Conservation (phyloP, 495 filamentous ascomycete genomes). For the Filosporella fistucella region DNA sequence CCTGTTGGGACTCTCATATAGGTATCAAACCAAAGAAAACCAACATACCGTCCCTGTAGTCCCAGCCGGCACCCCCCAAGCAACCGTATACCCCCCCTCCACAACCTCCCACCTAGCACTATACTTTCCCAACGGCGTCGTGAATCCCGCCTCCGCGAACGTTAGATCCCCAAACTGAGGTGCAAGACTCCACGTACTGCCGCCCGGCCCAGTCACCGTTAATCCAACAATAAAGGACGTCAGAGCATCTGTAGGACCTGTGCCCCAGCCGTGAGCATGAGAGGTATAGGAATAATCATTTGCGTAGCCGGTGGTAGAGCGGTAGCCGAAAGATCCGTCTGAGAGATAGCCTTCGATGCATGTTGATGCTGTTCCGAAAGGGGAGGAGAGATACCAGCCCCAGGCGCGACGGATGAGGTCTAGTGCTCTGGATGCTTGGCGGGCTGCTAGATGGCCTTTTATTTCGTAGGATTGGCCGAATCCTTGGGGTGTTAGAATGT, state of each 20-base stretch:
- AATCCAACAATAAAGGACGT: slow-evolving; percentile 56
- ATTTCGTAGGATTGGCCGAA: slow-evolving; percentile 64
- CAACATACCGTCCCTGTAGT: slow-evolving; percentile 24
- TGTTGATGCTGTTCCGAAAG: slow-evolving; percentile 57
- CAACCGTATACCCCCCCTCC: slow-evolving; percentile 16
- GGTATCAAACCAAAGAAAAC: too few species aligned
- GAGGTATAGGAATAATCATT: slow-evolving; percentile 49
- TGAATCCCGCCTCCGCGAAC: slow-evolving; percentile 53
- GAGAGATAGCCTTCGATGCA: slow-evolving; percentile 58
- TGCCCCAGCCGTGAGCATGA: slow-evolving; percentile 54
- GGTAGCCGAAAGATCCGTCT: slow-evolving; percentile 56
- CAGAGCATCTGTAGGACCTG: slow-evolving; percentile 53
- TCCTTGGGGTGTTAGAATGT: too few species aligned
- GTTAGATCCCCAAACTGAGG: slow-evolving; percentile 55
- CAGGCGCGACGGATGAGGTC: slow-evolving; percentile 58
- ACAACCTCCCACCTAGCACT: slow-evolving; percentile 24
- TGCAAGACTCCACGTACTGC: slow-evolving; percentile 47
- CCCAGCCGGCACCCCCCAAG: slow-evolving; percentile 19
- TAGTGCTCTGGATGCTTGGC: slow-evolving; percentile 47
- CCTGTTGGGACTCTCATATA: too few species aligned
- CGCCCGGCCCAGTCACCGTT: slow-evolving; percentile 42
- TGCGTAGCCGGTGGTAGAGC: slow-evolving; percentile 42
- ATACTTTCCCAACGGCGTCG: slow-evolving; percentile 49
- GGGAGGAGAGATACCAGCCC: slow-evolving; percentile 60
- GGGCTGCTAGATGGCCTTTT: slow-evolving; percentile 51